Conservation (phyloP, 148 eudicot genomes). For the Rhododendron griersonianum region DNA sequence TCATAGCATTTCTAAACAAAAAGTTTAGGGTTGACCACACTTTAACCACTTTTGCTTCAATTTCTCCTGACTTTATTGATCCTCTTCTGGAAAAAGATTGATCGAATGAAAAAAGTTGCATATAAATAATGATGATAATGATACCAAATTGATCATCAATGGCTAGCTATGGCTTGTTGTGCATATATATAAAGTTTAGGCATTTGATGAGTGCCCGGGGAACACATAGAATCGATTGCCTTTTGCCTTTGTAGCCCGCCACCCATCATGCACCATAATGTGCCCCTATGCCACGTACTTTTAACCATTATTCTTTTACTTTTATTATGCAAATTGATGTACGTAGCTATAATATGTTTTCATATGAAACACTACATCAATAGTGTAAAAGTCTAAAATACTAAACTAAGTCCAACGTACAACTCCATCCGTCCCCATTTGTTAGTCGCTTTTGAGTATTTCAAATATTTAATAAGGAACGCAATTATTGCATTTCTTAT, state of each 20-base stretch:
- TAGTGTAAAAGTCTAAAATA: no score
- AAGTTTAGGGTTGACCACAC: neutral
- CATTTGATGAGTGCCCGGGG: neutral
- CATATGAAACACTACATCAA: no score
- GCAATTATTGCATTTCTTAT: no score
- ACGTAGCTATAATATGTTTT: no score
- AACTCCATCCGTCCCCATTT: no score
- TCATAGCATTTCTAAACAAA: no score
- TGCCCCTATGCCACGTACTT: neutral
- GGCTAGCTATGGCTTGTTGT: neutral
- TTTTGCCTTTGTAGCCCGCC: neutral
- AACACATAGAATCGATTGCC: neutral
- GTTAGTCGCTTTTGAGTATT: no score
- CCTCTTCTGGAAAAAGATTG: neutral
- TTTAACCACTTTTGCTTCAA: neutral
- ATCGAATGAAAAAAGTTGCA: neutral
- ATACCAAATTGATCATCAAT: neutral
- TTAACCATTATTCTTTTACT: no score
- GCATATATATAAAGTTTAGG: neutral
- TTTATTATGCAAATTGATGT: no score
- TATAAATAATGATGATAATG: neutral
- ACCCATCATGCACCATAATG: neutral
- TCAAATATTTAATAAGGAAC: no score
- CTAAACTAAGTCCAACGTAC: no score
- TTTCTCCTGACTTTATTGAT: neutral